These are phyloP conservation scores for Alloascoidea hylecoeti DNA, from an alignment of 805 yeast species.

Conservation along the genomic window DNA sequence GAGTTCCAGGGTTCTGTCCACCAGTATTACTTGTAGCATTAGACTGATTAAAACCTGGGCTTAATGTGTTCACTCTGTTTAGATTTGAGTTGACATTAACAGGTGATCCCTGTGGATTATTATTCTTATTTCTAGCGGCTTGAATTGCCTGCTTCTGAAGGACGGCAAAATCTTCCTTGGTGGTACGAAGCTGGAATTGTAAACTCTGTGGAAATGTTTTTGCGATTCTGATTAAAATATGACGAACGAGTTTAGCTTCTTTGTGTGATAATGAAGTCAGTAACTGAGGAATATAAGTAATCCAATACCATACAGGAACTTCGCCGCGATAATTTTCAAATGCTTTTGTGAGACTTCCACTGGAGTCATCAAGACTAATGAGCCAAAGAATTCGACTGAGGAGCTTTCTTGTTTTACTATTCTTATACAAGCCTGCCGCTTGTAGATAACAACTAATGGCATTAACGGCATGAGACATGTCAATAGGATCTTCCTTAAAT, in stretches of 20 bases:
- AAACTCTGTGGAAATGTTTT: conserved; percentile 95
- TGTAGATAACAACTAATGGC: conserved; percentile 94
- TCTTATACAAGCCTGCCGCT: conserved; percentile 94
- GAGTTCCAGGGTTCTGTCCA: conserved; percentile 2
- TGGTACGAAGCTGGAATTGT: conserved; percentile 90
- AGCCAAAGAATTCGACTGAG: conserved; percentile 89
- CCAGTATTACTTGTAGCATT: conserved; percentile 2
- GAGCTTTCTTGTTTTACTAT: conserved; percentile 76
- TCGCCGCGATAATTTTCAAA: conserved; percentile 91
- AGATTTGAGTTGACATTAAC: conserved; percentile 7
- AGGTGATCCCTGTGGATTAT: conserved; percentile 6
- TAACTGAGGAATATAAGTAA: conserved; percentile 90
- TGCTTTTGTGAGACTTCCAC: conserved; percentile 71
- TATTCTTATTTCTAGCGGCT: conserved; percentile 22
- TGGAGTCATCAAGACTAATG: conserved; percentile 76
- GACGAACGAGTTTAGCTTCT: conserved; percentile 83
- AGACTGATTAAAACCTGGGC: conserved; percentile 5
- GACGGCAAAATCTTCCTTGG: conserved; percentile 85
- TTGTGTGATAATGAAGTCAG: conserved; percentile 80
- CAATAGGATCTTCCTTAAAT: conserved; percentile 70
- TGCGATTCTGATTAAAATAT: conserved; percentile 80
- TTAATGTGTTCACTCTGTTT: conserved; percentile 8
- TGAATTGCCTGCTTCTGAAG: conserved; percentile 64
- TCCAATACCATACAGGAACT: conserved; percentile 99
- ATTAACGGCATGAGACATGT: conserved; percentile 75